Base-by-base conservation (phyloP, 139 green algal species). In the Micromonas commoda region DNA sequence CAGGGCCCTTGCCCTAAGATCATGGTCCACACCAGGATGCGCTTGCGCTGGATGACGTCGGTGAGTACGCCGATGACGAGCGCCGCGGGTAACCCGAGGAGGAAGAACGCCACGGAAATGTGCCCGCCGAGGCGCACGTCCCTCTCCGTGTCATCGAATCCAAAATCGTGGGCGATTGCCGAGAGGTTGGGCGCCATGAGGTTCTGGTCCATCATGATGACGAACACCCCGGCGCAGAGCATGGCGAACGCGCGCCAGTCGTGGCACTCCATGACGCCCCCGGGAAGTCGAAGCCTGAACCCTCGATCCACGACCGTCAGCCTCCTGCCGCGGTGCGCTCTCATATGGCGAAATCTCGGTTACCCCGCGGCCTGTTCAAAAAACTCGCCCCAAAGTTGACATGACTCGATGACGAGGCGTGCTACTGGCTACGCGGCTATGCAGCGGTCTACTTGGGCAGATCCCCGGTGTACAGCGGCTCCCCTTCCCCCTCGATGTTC, bases 71-170 rank as follows among this genome's bases (percentile, higher is more conserved):
- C 66, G 23, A 73, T 57, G 53, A 80, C n/a, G 1, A 80, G 19
- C 16, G 19, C 77, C 61, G 74, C 61, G 3, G 74, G 74, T 28
- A 39, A 20, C 20, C 74, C 74, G 2, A 80, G 13, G 5, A 80
- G 19, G 35, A 80, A 80, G 63, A 80, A 80, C 37, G 75, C 75
- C 20, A 71, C 53, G 24, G 75, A 77, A 24, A 71, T 80, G 20
- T 76, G n/a, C 5, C 75, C 75, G 2, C 57, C 75, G 19, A 80
- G 65, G 6, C 67, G 66, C 19, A 21, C n/a, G 19, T 80, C 75
- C 5, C 65, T n/a, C 38, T 76, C 39, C 6, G 34, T 21, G 0
- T 66, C 29, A 28, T 76, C 38, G 19, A 80, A 68, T 3, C 35
- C 35, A 19, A 80, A 31, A 24, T 80, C 75, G 1, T 76, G 4